Evolutionary conservation across 441 rosid genomes (phyloP), one percentile per base, ranked within the genome.

Genomic region (Pelargonium myrrhifolium): DNA sequence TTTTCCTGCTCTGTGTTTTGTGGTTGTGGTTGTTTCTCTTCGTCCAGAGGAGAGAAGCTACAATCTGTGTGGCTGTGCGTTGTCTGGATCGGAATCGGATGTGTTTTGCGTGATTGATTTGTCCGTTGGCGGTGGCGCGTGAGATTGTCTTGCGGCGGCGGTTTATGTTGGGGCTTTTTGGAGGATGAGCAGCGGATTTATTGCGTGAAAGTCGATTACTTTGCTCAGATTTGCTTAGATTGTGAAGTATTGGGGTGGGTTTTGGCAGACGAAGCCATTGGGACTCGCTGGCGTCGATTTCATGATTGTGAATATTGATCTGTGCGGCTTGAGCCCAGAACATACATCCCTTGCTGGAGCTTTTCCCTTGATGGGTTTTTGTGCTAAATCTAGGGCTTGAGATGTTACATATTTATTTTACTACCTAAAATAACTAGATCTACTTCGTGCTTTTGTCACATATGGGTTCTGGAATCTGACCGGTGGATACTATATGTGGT

Each of bases 1-100:
- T 80, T 73, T 70, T 53, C 59, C 67, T 73, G 22, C 70, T 72
- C 71, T 78, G 71, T 78, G 62, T 71, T 72, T 79, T 51, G 56
- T 51, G 56, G 56, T 51, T 51, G 72, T 70, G 76, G 59, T 74
- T 68, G 43, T 67, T 35, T 53, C 31, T 67, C 53, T 65, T 66
- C 43, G 69, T 64, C 62, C 69, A 43, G 51, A 51, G 17, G 65
- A 60, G 37, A 70, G 65, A 39, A 40, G 59, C 60, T 58, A 65
- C 28, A 43, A 64, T 21, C 9, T 26, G 43, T 56, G 10, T 68
- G n/a, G 37, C 37, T 51, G 47, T 39, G 72, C 24, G 78, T 55
- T 71, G 55, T 62, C 37, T 10, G 40, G 17, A 7, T 15, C 37
- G 20, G 60, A n/a, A 31, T 64, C 76, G 20, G 12, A 53, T 67